A percentile compares a stretch with the other conserved stretches of the same genome.
phyloP scores from a whole-genome alignment of 179 eudicot genomes.

The Sideroxylon spinosum region DNA sequence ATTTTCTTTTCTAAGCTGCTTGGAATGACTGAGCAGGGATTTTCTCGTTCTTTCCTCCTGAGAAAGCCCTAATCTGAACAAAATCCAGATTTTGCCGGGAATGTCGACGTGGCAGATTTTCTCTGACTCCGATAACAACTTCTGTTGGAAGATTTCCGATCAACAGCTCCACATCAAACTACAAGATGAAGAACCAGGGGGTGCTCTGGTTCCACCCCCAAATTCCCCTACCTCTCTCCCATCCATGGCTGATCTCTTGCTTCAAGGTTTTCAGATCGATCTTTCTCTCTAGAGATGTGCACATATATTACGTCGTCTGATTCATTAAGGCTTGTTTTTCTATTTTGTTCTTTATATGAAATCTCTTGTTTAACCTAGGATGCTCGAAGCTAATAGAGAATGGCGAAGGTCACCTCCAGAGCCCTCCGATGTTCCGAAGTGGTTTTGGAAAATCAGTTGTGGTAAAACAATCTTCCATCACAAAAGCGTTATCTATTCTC shows the following conservation, averaged over 20 bases:
- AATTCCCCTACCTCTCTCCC: slow-evolving; percentile 39
- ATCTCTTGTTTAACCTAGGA: slow-evolving; percentile 28
- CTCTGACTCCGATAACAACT: slow-evolving; percentile 45
- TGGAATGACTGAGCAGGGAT: neutral
- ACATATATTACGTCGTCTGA: neutral
- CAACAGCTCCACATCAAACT: slow-evolving; percentile 20
- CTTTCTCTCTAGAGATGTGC: neutral
- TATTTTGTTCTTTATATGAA: neutral
- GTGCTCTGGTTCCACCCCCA: slow-evolving; percentile 15
- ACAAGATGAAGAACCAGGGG: slow-evolving; percentile 7
- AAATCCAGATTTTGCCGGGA: slow-evolving; percentile 15
- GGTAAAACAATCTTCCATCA: slow-evolving; percentile 45
- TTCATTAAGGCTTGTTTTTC: too few relatives aligned
- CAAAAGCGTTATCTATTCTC: slow-evolving; percentile 49
- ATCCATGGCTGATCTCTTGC: slow-evolving; percentile 60
- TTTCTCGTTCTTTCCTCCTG: neutral
- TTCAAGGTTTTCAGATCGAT: slow-evolving; percentile 35
- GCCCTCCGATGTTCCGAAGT: slow-evolving; percentile 43
- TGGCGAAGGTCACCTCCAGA: slow-evolving; percentile 19
- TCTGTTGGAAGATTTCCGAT: slow-evolving; percentile 64
- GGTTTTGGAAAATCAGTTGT: slow-evolving; percentile 48
- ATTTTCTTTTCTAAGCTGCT: neutral
- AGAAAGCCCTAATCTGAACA: neutral
- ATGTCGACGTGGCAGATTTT: slow-evolving; percentile 73
- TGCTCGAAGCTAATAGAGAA: slow-evolving; percentile 40